Evolutionary conservation across 2,329 filamentous ascomycete genomes (phyloP), one percentile per base, ranked within the genome.

Genomic region (Coniochaeta sp.): DNA sequence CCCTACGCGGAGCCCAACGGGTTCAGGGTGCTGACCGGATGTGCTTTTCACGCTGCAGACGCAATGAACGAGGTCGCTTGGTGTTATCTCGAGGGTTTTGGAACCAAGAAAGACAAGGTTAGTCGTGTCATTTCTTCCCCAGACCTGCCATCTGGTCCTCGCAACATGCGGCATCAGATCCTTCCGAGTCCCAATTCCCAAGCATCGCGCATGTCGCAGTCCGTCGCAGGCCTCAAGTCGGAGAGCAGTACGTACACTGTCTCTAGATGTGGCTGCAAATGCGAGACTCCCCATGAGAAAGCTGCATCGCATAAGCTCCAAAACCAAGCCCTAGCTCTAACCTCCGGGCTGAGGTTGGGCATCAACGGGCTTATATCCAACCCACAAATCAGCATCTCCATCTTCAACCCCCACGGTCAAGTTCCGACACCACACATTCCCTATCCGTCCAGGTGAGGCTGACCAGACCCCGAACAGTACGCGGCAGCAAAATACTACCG

Each of bases 61-160:
- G 95, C 93, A 61, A 96, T 98, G 93, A 96, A 97, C 71, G 93
- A 98, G 75, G 89, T 89, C 59, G 95, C 88, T 38, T 96, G 92
- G 91, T 99, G 95, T 78, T 98, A 95, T 80, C 75, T 96, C 31
- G 89, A 97, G 72, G 95, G 95, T n/a, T 96, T 96, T 75, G 95
- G 95, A 36, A 93, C 92, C 70, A 95, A 92, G 74, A 99, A 98
- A 75, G 93, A 99, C 79, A 98, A 96, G 90, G 93, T 97, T 81
- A 76, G 90, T 64, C 19, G 36, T 59, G 56, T 59, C 59, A 54
- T 52, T 28, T 34, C 52, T 22, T 38, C 47, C 52, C 28, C 14
- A 6, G 9, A 12, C 31, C 52, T 19, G 14, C 54, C 58, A 14
- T 14, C 34, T 14, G 34, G 34, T 55, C 34, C 14, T 12, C 38